Evolutionary conservation across 129 eudicot genomes (phyloP).

Genomic region (Oenanthe sinensis): DNA sequence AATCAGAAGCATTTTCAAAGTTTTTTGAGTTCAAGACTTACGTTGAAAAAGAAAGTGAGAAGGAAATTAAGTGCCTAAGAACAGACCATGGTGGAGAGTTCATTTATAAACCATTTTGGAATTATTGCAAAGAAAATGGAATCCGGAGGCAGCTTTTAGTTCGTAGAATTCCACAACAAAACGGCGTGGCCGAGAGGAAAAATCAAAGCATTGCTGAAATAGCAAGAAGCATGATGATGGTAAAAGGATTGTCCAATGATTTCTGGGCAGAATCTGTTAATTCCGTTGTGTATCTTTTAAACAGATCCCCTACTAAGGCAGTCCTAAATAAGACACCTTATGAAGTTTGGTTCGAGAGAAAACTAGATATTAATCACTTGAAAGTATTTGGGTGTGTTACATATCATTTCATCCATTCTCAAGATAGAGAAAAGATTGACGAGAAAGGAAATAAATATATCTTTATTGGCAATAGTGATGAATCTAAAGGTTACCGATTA

Average conservation of each 20-base stretch:
- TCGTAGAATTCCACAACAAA: background rate
- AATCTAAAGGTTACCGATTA: background rate
- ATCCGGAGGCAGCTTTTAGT: background rate
- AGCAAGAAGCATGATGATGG: background rate
- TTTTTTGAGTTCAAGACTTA: background rate
- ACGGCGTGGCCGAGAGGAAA: background rate
- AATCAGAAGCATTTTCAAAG: conserved; percentile 6
- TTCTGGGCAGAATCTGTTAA: background rate
- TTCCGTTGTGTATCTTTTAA: background rate
- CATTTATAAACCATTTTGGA: background rate
- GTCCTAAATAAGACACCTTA: background rate
- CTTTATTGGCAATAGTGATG: background rate
- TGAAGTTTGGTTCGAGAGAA: conserved; percentile 5
- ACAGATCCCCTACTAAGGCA: conserved; percentile 1
- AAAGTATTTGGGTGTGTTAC: conserved; percentile 6
- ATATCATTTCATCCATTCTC: background rate
- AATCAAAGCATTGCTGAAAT: background rate
- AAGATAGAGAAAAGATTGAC: background rate
- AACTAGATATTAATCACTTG: background rate
- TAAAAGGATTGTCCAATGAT: background rate
- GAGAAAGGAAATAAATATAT: background rate
- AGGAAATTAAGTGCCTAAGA: background rate
- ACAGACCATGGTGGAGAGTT: background rate
- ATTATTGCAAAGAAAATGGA: background rate
- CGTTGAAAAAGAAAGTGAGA: background rate